Conservation (phyloP, 805 yeast genomes). For the Zygoascus ofunaensis region DNA sequence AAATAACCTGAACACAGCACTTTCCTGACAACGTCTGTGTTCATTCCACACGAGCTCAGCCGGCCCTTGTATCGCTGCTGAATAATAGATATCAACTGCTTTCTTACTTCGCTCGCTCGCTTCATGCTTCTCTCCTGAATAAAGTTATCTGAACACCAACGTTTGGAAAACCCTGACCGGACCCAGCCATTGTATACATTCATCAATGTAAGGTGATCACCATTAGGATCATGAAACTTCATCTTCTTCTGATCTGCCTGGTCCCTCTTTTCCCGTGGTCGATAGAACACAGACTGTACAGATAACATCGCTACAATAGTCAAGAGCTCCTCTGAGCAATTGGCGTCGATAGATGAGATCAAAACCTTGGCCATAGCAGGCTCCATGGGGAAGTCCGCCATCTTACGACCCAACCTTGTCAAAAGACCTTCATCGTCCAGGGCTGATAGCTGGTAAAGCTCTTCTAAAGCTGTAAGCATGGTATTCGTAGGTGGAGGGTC, state of each 20-base stretch:
- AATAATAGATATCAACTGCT: conserved; percentile 52
- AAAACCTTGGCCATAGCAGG: conserved; percentile 80
- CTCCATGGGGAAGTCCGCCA: conserved; percentile 89
- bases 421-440: conserved; percentile 68
- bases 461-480: conserved; percentile 64
- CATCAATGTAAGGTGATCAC: conserved; percentile 74
- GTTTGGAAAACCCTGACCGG: conserved; percentile 51
- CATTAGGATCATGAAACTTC: conserved; percentile 44
- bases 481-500: conserved; percentile 78
- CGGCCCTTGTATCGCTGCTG: conserved; percentile 22
- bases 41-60: conserved; percentile 26
- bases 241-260: conserved; percentile 58
- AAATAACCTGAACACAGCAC: conserved; percentile 62
- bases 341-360: conserved; percentile 48
- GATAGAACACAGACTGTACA: conserved; percentile 59
- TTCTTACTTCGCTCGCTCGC: conserved; percentile 60
- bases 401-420: conserved; percentile 67
- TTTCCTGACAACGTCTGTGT: conserved; percentile 36
- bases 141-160: conserved; percentile 83
- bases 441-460: conserved; percentile 82
- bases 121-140: conserved; percentile 65
- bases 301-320: conserved; percentile 77
- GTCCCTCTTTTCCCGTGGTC: conserved; percentile 55
- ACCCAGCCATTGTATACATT: conserved; percentile 74
- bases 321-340: conserved; percentile 60